phyloP scores from a whole-genome alignment of 257 asterid genomes.

The Rauvolfia tetraphylla region DNA sequence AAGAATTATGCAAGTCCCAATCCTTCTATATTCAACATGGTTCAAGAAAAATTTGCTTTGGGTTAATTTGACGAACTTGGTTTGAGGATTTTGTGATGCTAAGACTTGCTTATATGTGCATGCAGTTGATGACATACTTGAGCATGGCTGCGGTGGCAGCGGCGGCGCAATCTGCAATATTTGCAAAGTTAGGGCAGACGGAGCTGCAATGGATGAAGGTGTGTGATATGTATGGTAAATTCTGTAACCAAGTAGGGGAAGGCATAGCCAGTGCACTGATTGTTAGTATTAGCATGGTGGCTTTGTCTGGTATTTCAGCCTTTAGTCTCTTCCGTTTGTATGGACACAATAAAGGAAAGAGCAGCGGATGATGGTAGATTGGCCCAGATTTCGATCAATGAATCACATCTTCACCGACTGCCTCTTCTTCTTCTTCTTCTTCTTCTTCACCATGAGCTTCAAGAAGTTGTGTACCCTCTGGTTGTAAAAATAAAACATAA shows the following conservation, averaged over 20 bases:
- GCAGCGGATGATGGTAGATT: slow-evolving; percentile 42
- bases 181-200: slow-evolving; percentile 66
- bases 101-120: not conserved
- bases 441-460: slow-evolving; percentile 9
- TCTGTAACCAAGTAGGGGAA: slow-evolving; percentile 83
- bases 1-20: not conserved
- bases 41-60: not conserved
- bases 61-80: not conserved
- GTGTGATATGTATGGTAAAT: slow-evolving; percentile 61
- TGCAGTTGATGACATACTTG: slow-evolving; percentile 79
- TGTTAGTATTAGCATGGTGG: slow-evolving; percentile 48
- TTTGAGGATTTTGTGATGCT: not conserved
- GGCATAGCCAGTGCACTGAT: slow-evolving; percentile 70
- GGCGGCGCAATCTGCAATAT: slow-evolving; percentile 52
- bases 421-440: not conserved
- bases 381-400: not conserved
- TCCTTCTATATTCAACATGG: no score
- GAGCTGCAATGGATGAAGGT: slow-evolving; percentile 90
- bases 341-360: slow-evolving; percentile 53
- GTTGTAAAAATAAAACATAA: slow-evolving; percentile 14
- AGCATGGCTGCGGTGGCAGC: slow-evolving; percentile 74
- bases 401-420: not conserved
- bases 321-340: slow-evolving; percentile 87
- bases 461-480: slow-evolving; percentile 20
- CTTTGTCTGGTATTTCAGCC: slow-evolving; percentile 74